phyloP scores from a whole-genome alignment of 306 rosid species.

The Trifolium fragiferum region DNA sequence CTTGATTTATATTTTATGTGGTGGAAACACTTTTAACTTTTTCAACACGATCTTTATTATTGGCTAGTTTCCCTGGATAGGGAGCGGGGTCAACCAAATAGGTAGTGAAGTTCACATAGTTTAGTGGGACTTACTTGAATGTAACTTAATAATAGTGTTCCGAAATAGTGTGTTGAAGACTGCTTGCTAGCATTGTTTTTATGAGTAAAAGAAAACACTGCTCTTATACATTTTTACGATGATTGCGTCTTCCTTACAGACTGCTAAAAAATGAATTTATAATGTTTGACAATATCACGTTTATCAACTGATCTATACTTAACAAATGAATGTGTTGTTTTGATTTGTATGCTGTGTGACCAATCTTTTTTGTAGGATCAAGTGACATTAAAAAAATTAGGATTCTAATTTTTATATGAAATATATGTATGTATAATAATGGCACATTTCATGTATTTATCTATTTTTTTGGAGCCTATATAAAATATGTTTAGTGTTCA shows the following conservation, averaged over 20 bases:
- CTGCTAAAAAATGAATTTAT: background rate
- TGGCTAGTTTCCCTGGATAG: background rate
- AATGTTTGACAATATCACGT: background rate
- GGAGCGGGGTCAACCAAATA: background rate
- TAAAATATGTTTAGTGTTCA: slow-evolving; percentile 11
- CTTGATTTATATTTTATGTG: slow-evolving; percentile 5
- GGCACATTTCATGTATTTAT: background rate
- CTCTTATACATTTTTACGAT: background rate
- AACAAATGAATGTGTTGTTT: background rate
- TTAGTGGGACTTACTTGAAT: background rate
- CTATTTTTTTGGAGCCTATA: background rate
- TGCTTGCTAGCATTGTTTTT: background rate
- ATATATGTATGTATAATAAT: background rate
- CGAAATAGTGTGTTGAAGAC: background rate
- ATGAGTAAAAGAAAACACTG: background rate
- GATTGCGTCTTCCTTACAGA: background rate
- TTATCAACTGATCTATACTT: background rate
- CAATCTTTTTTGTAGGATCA: slow-evolving; percentile 14
- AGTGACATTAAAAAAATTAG: slow-evolving; percentile 25
- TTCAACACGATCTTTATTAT: background rate
- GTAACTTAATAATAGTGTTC: background rate
- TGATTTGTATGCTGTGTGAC: background rate
- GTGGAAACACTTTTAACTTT: background rate
- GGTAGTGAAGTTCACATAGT: background rate
- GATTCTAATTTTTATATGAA: slow-evolving; percentile 34